A percentile compares a stretch with the other conserved stretches of the same genome.
Conservation (phyloP, 1,284 basidiomycete species). For the Apiotrichum veenhuisii region DNA sequence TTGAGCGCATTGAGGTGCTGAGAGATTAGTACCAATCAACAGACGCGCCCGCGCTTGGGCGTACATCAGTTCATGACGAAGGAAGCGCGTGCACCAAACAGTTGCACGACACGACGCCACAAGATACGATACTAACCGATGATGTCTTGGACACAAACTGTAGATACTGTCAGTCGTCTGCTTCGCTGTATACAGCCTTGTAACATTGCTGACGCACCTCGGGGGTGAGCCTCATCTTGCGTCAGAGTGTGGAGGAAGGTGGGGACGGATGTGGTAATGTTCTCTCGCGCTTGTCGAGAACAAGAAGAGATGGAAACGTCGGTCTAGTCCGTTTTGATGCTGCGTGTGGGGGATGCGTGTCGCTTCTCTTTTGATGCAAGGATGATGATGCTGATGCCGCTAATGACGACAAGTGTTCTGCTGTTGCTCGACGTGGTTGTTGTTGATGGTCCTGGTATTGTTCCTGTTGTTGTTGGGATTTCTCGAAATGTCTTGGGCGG, state of each 20-base stretch:
- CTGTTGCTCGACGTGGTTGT: not conserved
- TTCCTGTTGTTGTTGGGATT: not conserved
- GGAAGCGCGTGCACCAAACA: no score
- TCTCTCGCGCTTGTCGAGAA: no score
- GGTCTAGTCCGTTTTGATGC: not conserved
- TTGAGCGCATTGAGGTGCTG: constrained; percentile 77
- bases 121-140: constrained; percentile 37
- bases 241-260: not conserved
- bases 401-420: no score
- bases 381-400: no score
- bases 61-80: no score
- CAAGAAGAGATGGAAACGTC: no score
- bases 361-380: no score
- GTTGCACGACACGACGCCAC: no score
- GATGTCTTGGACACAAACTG: constrained; percentile 47
- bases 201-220: constrained; percentile 41
- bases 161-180: not conserved
- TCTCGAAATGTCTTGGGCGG: not conserved
- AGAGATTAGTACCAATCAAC: constrained; percentile 9
- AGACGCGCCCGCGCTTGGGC: no score
- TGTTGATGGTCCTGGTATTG: not conserved
- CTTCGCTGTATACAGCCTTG: not conserved
- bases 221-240: constrained; percentile 49
- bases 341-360: not conserved
- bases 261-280: no score